Conservation (phyloP, 1,284 basidiomycete genomes). For the Malassezia yamatoensis region DNA sequence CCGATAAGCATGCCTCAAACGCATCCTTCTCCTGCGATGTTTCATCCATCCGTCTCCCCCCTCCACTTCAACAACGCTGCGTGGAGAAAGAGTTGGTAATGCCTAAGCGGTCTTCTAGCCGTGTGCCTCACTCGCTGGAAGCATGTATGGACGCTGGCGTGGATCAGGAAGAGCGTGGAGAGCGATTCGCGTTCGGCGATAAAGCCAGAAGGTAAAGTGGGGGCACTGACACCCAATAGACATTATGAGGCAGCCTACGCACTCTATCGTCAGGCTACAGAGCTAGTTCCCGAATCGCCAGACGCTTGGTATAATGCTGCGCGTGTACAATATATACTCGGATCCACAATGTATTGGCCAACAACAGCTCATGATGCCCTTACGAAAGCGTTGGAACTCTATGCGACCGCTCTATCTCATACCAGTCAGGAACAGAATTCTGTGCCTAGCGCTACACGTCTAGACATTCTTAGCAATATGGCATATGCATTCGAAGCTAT, state of each 20-base stretch:
- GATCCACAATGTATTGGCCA: slow-evolving; percentile 4
- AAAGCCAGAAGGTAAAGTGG: slow-evolving; percentile 12
- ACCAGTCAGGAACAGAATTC: not conserved
- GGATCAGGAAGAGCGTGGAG: slow-evolving; percentile 16
- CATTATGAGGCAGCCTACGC: slow-evolving; percentile 4
- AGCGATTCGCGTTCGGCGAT: slow-evolving; percentile 9
- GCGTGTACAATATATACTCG: slow-evolving; percentile 13
- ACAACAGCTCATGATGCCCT: slow-evolving; percentile 1
- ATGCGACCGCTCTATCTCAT: not conserved
- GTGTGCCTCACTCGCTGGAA: slow-evolving; percentile 7
- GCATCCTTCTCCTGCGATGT: not conserved
- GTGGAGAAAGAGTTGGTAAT: not conserved
- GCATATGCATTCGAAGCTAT: slow-evolving; percentile 11
- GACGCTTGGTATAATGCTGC: slow-evolving; percentile 18
- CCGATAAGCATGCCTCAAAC: not conserved
- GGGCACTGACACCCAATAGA: not conserved
- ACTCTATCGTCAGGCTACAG: slow-evolving; percentile 3
- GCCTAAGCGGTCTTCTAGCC: not conserved
- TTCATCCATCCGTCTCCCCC: not conserved
- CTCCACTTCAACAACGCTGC: not conserved
- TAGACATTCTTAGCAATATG: slow-evolving; percentile 12
- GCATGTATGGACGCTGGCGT: slow-evolving; percentile 17
- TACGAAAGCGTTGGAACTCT: not conserved
- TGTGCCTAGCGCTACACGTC: slow-evolving; percentile 4
- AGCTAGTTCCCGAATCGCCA: not conserved